Percentiles rank a stretch among this genome's conserved stretches.
These are phyloP conservation scores for Conidiobolus incongruus DNA, from an alignment of 371 early-diverging fungal species.

Conservation along the genomic window DNA sequence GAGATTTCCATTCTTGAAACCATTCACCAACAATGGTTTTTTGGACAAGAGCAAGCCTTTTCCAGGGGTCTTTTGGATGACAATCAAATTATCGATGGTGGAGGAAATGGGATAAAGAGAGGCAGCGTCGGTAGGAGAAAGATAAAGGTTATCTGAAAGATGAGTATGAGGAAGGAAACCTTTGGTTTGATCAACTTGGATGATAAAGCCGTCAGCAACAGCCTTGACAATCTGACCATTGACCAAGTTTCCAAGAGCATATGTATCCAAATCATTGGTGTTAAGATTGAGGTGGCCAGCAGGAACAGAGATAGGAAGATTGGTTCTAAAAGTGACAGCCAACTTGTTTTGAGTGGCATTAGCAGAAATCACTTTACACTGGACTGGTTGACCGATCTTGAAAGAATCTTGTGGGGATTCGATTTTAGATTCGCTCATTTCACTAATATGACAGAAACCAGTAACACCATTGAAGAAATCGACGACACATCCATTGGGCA, in stretches of 20 bases:
- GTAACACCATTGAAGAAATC: constrained; percentile 46
- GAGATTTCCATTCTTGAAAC: constrained; percentile 16
- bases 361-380: constrained; percentile 39
- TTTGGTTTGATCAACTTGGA: constrained; percentile 27
- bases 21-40: constrained; percentile 29
- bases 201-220: constrained; percentile 15
- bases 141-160: constrained; percentile 30
- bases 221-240: constrained; percentile 23
- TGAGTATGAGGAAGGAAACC: constrained; percentile 27
- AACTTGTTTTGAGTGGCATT: constrained; percentile 25
- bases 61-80: constrained; percentile 18
- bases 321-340: constrained; percentile 17
- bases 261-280: constrained; percentile 11
- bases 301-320: background rate
- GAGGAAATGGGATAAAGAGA: no score
- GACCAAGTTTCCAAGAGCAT: constrained; percentile 19
- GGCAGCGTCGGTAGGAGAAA: no score
- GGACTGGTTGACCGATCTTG: constrained; percentile 51
- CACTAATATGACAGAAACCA: constrained; percentile 39
- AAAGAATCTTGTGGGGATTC: constrained; percentile 20
- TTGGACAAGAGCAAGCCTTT: constrained; percentile 20
- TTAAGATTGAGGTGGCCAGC: background rate
- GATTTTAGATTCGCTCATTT: constrained; percentile 30
- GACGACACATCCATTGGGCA: constrained; percentile 43
- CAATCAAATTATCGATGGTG: constrained; percentile 21